Conservation (phyloP, 257 asterid species). For the Sherardia arvensis region DNA sequence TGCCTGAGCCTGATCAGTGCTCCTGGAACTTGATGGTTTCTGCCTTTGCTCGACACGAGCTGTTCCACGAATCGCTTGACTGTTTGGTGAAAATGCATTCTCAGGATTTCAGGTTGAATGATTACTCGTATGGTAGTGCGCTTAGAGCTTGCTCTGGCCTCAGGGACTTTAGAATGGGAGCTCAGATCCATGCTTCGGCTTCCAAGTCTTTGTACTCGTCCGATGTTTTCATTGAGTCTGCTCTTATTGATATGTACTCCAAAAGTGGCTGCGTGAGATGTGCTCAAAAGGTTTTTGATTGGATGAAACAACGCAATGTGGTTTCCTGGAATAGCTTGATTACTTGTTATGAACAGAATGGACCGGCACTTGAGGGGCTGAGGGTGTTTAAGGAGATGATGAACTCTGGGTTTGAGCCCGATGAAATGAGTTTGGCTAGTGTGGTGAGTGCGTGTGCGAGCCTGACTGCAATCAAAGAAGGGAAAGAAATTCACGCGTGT, state of each 20-base stretch:
- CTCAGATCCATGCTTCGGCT: conserved; percentile 10
- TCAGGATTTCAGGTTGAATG: neutral
- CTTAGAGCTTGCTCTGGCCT: conserved; percentile 9
- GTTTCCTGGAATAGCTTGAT: conserved; percentile 15
- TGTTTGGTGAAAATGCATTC: conserved; percentile 5
- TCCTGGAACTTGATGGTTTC: conserved; percentile 13
- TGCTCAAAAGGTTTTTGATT: conserved; percentile 9
- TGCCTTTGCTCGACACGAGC: conserved; percentile 3
- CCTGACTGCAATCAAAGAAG: conserved; percentile 7
- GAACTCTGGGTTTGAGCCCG: conserved; percentile 9
- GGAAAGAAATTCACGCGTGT: conserved; percentile 5
- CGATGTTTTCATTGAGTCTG: conserved; percentile 10
- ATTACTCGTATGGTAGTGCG: conserved; percentile 9
- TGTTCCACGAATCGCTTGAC: conserved; percentile 3
- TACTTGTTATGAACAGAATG: conserved; percentile 16
- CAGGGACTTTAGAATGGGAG: conserved; percentile 6
- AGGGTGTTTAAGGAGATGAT: conserved; percentile 8
- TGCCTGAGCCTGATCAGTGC: conserved; percentile 11
- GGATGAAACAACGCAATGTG: conserved; percentile 7
- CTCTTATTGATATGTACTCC: conserved; percentile 11
- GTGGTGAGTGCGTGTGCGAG: conserved; percentile 12
- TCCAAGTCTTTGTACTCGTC: conserved; percentile 5
- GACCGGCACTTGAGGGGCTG: conserved; percentile 6
- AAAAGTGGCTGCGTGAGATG: conserved; percentile 9
- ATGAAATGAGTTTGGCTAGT: conserved; percentile 9